Evolutionary conservation across 306 rosid genomes (phyloP).

Genomic region (Cucumis cinereus): DNA sequence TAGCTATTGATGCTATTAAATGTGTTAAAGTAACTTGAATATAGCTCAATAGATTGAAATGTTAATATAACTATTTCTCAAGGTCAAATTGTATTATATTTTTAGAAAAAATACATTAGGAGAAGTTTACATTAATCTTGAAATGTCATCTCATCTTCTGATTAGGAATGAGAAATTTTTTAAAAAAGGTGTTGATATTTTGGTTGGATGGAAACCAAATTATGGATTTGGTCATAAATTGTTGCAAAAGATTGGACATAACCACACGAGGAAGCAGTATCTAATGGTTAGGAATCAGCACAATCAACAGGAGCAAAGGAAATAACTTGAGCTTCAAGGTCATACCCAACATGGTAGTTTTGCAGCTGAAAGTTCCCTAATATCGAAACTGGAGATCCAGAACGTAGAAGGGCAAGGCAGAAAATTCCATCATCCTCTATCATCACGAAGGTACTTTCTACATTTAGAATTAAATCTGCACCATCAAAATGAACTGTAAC

Average conservation of each 20-base stretch:
- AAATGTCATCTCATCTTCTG: background rate
- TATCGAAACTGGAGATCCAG: background rate
- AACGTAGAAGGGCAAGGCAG: slow-evolving; percentile 17
- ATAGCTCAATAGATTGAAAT: background rate
- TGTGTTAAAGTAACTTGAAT: background rate
- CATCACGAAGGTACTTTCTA: slow-evolving; percentile 10
- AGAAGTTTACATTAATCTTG: background rate
- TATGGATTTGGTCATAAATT: background rate
- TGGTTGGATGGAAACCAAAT: background rate
- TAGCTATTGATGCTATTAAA: too few species aligned
- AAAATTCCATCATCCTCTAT: slow-evolving; percentile 2
- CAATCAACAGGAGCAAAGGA: slow-evolving; percentile 18
- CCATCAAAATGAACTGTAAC: slow-evolving; percentile 11
- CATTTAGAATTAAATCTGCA: background rate
- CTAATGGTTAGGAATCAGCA: slow-evolving; percentile 6
- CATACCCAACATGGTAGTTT: slow-evolving; percentile 12
- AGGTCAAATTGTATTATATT: background rate
- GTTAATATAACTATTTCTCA: background rate
- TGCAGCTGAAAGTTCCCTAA: slow-evolving; percentile 9
- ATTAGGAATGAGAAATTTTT: background rate
- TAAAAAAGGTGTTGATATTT: background rate
- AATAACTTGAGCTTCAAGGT: slow-evolving; percentile 14
- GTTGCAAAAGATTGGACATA: background rate
- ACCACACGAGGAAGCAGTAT: background rate
- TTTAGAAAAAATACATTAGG: background rate